Evolutionary conservation across 208 protist species (phyloP), one percentile per base, ranked within the genome.

Genomic region (Endotrypanum monterogeii): DNA sequence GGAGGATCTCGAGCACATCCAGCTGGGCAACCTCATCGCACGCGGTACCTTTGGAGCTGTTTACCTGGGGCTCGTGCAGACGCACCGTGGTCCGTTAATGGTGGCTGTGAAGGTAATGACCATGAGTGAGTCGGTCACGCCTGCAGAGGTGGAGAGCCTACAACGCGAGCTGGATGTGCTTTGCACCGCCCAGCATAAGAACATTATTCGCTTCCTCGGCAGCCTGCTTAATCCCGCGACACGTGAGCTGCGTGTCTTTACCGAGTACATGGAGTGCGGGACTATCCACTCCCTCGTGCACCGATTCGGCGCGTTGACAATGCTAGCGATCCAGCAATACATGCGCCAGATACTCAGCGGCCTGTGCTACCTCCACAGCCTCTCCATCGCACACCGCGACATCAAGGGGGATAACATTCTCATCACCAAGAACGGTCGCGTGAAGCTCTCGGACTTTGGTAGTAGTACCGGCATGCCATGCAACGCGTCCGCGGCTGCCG

Each of bases 331-430:
- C 48, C 89, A 90, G 80, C 79, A 83, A 60, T 96, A 93, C 84
- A 85, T 94, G 80, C 77, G 55, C 0, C 87, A 95, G 55, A 87
- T 94, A n/a, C 52, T 97, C 3, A 69, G 60, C 46, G 92, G 89
- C 1, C 78, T 97, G 57, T 52, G 75, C 52, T 83, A 97, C 83
- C 74, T 97, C 39, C 92, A 97, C 65, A 44, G 78, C 52, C 83
- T 88, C 67, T 71, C 69, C 25, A 93, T 97, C 76, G 85, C 94
- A 14, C 92, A 97, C 60, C 84, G 82, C 56, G 92, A 97, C 66
- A 83, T 97, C 55, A 97, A 97, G 73, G 83, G 83, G 0, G 90
- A 88, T 50, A 95, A 95, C 72, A 88, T 95, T 25, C 79, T 97
- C 9, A 74, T 97, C 12, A 95, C 84, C 37, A 90, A 93, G 58